Evolutionary conservation across 2,329 filamentous ascomycete species (phyloP).

Genomic region (Botrytis fabae): DNA sequence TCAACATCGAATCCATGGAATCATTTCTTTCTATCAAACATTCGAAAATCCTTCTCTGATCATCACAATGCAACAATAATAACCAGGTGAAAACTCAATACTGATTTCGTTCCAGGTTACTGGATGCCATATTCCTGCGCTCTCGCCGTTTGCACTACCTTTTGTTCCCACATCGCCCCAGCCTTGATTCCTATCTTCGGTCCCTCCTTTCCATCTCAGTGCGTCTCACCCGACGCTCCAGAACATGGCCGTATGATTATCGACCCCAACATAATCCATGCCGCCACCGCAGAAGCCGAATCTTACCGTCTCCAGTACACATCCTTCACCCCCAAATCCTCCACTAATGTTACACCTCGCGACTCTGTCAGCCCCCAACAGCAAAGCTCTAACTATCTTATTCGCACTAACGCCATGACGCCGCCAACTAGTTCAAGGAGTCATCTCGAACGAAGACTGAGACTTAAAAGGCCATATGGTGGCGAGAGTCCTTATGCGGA

Average conservation of each 20-base stretch:
- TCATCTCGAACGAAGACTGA: slow-evolving; percentile 33
- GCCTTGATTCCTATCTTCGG: slow-evolving; percentile 92
- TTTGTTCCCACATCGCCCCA: slow-evolving; percentile 81
- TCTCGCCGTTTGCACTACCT: slow-evolving; percentile 82
- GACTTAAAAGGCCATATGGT: slow-evolving; percentile 41
- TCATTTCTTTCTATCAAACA: not conserved
- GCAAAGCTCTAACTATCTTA: slow-evolving; percentile 7
- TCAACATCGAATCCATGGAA: not conserved
- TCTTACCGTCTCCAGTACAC: slow-evolving; percentile 43
- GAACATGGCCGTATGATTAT: slow-evolving; percentile 69
- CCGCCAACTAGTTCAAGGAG: slow-evolving; percentile 26
- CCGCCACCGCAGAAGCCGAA: slow-evolving; percentile 53
- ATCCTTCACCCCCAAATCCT: slow-evolving; percentile 30
- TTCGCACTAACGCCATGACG: slow-evolving; percentile 22
- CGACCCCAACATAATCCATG: slow-evolving; percentile 53
- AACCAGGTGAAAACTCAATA: slow-evolving; percentile 11
- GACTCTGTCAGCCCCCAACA: slow-evolving; percentile 18
- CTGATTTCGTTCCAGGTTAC: slow-evolving; percentile 63
- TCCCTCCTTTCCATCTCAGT: slow-evolving; percentile 71
- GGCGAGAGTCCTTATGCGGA: slow-evolving; percentile 46
- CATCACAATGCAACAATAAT: slow-evolving; percentile 20
- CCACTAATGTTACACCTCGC: slow-evolving; percentile 23
- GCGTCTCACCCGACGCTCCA: slow-evolving; percentile 63
- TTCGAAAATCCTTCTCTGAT: not conserved
- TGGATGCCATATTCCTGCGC: slow-evolving; percentile 94